Base-by-base conservation (phyloP, 2,329 filamentous ascomycete species). In the Ceratocystis diversiconidia region DNA sequence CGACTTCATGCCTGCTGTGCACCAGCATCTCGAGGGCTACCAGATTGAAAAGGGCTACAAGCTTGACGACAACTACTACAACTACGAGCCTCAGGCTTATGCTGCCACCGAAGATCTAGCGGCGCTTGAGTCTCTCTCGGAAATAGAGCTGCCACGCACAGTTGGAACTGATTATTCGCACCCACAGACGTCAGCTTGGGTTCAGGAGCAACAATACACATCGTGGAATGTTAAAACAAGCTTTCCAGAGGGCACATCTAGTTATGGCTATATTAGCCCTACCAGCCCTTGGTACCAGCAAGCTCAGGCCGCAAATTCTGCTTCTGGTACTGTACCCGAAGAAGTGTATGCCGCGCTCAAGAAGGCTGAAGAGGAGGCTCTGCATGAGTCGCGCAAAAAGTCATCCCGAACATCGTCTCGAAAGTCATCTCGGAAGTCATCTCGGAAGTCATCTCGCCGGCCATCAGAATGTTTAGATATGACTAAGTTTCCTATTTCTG, bases 351-450 rank as follows among this genome's bases (percentile, higher is more conserved):
- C 55, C 7, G 28, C 55, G 7, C 55, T 59, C 12, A 59, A 36
- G 17, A 12, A 30, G 55, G 28, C 28, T 15, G 25, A 59, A 3
- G 55, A 36, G 28, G 55, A 59, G 30, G 25, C 28, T 59, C 55
- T 32, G n/a, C 30, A 5, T 7, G 55, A 59, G 55, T 59, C 28
- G 6, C 55, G 28, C 1, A 59, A 59, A 17, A 62, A 32, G 43
- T 30, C 65, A 4, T 44, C 65, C 17, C 64, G 55, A 25, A 66
- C 48, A n/a, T 62, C 64, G 4, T 66, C 64, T 12, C 64, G 48
- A 1, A 63, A 62, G 36, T 63, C 63, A 17, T 64, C 46, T 44
- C 32, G 43, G 41, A 66, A 63, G 30, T 63, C 52, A 36, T 66
- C 65, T 12, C 48, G 41, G 41, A 66, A 63, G 30, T 63, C 52